Base-by-base conservation (phyloP, 2,329 filamentous ascomycete species). In the Chrysoporthe deuterocubensis region DNA sequence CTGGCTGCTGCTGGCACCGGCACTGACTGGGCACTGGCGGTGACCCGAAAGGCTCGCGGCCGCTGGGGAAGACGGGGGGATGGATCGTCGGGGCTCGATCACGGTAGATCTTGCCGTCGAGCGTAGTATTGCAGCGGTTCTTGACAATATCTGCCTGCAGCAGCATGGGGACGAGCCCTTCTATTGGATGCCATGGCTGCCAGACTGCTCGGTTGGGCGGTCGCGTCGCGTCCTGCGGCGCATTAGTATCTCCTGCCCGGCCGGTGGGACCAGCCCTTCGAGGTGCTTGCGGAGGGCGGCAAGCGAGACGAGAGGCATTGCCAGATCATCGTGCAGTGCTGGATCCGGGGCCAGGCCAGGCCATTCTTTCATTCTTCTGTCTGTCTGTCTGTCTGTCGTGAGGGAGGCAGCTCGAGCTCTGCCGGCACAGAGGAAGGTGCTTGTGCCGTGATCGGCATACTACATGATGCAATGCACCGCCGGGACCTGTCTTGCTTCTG, bases 61-160 rank as follows among this genome's bases (percentile, higher is more conserved):
- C 14, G 50, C 50, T 54, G 21, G 50, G 26, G 50, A 32, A 11
- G 5, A 32, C 21, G 26, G 50, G 26, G 14, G 26, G 21, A 32
- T 26, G 37, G 50, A 32, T 54, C 21, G 26, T 54, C 21, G 50
- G 13, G n/a, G 48, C 18, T 54, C 50, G 50, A 54, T 7, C 14
- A 26, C 21, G 21, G 13, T 14, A 16, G 14, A 6, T 46, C 14
- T 32, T 54, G 21, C 32, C 50, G 21, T 54, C 21, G 21, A 54
- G 50, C 50, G 50, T 54, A 54, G 21, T 7, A 54, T 54, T 54
- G 50, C 50, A n/a, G 50, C 50, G 50, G 50, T 32, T 54, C 50
- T 54, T 26, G 50, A 54, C 21, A 5, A 14, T 54, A 14, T 16
- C 32, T 54, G 21, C 50, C 50, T 54, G 21, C 50, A 32, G 50